These are phyloP conservation scores for Epicoccum sorghinum DNA, from an alignment of 2,329 filamentous ascomycete species.

Conservation along the genomic window DNA sequence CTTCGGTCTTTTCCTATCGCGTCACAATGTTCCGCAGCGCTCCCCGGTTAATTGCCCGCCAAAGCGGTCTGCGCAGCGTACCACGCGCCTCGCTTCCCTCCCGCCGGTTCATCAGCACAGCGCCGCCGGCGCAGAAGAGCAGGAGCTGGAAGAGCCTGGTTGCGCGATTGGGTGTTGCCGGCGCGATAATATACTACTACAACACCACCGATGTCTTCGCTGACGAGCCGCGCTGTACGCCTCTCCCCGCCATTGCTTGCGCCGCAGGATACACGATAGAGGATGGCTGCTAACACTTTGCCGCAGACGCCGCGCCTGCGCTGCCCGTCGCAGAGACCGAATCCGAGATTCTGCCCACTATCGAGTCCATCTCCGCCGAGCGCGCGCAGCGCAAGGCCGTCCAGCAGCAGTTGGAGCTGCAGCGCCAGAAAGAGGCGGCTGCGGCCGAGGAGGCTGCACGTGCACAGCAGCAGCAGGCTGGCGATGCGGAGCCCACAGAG, in stretches of 20 bases:
- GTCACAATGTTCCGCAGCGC: constrained; percentile 60
- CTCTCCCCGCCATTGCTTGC: not conserved
- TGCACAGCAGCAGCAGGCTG: constrained; percentile 16
- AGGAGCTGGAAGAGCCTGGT: constrained; percentile 82
- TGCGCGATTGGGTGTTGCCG: constrained; percentile 76
- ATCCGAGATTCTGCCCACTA: constrained; percentile 50
- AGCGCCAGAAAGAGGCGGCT: constrained; percentile 27
- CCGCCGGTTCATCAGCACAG: constrained; percentile 63
- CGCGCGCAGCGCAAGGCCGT: constrained; percentile 44
- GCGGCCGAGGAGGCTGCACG: constrained; percentile 14
- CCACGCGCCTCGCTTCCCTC: constrained; percentile 37
- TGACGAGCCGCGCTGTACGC: constrained; percentile 77
- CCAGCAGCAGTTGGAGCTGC: constrained; percentile 39
- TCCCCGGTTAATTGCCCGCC: constrained; percentile 51
- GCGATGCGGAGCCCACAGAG: constrained; percentile 16
- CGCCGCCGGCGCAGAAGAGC: constrained; percentile 67
- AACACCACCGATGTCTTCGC: constrained; percentile 89
- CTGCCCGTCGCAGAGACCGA: constrained; percentile 51
- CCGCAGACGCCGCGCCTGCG: constrained; percentile 31
- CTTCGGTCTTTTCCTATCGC: constrained; percentile 24
- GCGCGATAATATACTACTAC: constrained; percentile 86
- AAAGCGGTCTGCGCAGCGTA: constrained; percentile 40
- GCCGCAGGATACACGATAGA: not conserved
- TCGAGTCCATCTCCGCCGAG: constrained; percentile 53
- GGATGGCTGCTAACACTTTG: not conserved